Percentiles rank a stretch among this genome's conserved stretches.
These are phyloP conservation scores for Viola pubescens DNA, from an alignment of 441 rosid genomes.

Conservation along the genomic window DNA sequence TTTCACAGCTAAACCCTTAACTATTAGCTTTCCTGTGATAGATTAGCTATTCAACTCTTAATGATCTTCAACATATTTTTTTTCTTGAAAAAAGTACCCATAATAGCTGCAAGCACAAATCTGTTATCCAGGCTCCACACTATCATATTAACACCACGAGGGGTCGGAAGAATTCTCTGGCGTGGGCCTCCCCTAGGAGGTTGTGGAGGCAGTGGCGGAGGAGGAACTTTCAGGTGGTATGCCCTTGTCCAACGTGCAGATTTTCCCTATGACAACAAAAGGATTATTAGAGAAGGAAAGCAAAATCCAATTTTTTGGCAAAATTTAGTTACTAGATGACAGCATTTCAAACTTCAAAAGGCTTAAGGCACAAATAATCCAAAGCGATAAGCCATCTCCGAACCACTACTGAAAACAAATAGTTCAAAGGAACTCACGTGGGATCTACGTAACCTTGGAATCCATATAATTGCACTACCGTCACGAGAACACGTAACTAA, in stretches of 20 bases:
- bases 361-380: constrained; percentile 16
- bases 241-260: constrained; percentile 74
- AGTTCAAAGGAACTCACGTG: constrained; percentile 48
- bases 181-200: constrained; percentile 98
- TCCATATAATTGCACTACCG: constrained; percentile 99
- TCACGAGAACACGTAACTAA: constrained; percentile 99
- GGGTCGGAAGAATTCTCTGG: constrained; percentile 95
- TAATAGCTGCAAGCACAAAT: constrained; percentile 98
- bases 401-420: constrained; percentile 14
- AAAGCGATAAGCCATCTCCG: constrained; percentile 11
- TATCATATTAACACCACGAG: constrained; percentile 99
- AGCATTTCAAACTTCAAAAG: constrained; percentile 16
- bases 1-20: too few relatives aligned
- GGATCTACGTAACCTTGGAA: constrained; percentile 80
- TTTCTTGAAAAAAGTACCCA: constrained; percentile 53
- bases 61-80: not conserved
- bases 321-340: constrained; percentile 1
- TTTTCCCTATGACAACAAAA: constrained; percentile 53
- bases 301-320: constrained; percentile 2
- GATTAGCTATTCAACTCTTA: too few relatives aligned
- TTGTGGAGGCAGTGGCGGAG: constrained; percentile 95
- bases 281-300: constrained; percentile 15
- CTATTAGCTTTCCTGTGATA: too few relatives aligned
- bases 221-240: constrained; percentile 98
- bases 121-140: constrained; percentile 99